Base-by-base conservation (phyloP, 1,139 yeast species). In the Debaryomyces sp. region DNA sequence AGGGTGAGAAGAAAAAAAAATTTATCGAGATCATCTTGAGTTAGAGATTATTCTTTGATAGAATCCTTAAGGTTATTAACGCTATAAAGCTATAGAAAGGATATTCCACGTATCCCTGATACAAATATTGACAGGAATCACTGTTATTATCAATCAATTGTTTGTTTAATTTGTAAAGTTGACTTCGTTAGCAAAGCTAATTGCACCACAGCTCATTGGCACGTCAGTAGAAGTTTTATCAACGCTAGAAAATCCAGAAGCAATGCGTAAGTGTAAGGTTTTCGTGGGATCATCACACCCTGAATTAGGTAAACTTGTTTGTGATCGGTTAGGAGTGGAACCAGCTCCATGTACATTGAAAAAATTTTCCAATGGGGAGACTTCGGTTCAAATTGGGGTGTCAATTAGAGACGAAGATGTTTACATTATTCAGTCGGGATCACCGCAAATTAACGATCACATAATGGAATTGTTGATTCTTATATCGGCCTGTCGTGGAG, bases 251-350 rank as follows among this genome's bases (percentile, higher is more conserved):
- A 41, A 29, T 29, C 27, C 29, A 21, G 43, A 41, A 35, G 27
- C 26, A 29, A 94, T 94, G 99, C 89, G 98, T 71, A 91, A 91
- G 84, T 90, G 97, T 66, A 94, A 94, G 70, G 91, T 94, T 46
- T 94, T 94, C 68, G 96, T 94, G 50, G 99, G 99, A 41, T 85
- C 91, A 49, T 90, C 97, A 47, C 99, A 95, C 68, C 97, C 97
- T 6, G 96, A 90, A 64, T 78, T 94, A 57, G 99, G 99, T 29
- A 78, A 82, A 57, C 78, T 89, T 57, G 96, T 95, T 40, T 92
- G 99, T 70, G 89, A 89, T 54, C 80, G 94, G 47, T 75, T 95
- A 47, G 98, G 98, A 32, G 94, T 92, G 41, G 89, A 88, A 61
- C 94, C 97, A n/a, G 97, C 97, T 33, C 96, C 96, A 30, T 91